phyloP scores from a whole-genome alignment of 768 basidiomycete genomes.

The Suillus hirtellus region DNA sequence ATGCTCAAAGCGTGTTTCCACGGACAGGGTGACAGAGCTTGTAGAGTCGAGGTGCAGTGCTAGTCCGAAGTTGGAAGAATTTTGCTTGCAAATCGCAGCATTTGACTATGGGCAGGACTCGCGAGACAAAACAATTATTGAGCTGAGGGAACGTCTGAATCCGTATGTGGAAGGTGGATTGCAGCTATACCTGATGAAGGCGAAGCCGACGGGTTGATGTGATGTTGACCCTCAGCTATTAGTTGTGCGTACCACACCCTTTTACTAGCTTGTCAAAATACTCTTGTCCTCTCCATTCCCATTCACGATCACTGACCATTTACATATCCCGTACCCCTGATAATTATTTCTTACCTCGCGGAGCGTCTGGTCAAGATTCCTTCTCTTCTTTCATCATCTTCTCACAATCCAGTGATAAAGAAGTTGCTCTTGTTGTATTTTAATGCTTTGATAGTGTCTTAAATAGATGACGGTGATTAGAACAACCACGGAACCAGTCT shows the following conservation, averaged over 20 bases:
- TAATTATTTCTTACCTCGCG: not conserved
- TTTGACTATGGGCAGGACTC: slow-evolving; percentile 32
- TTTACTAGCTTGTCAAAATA: not conserved
- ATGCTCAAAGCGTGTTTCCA: slow-evolving; percentile 26
- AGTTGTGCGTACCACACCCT: not conserved
- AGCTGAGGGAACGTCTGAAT: slow-evolving; percentile 17
- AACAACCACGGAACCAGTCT: slow-evolving; percentile 14
- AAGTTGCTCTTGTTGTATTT: not conserved
- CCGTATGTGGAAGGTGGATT: slow-evolving; percentile 25
- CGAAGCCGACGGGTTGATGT: slow-evolving; percentile 16
- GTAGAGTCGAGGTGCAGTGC: slow-evolving; percentile 25
- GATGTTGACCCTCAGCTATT: not conserved
- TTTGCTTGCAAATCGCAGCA: slow-evolving; percentile 27
- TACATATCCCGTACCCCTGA: not conserved
- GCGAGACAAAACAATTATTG: slow-evolving; percentile 28
- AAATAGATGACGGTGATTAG: not conserved
- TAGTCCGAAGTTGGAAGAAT: slow-evolving; percentile 17
- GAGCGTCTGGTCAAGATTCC: not conserved
- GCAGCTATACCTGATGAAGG: slow-evolving; percentile 26
- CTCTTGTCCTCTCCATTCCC: not conserved
- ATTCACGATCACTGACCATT: not conserved
- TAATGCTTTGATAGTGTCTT: not conserved
- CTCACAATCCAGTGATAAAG: not conserved
- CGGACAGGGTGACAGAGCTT: slow-evolving; percentile 24
- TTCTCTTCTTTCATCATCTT: not conserved